Conservation (phyloP, 2,329 filamentous ascomycete species). For the Thielaviopsis punctulata region DNA sequence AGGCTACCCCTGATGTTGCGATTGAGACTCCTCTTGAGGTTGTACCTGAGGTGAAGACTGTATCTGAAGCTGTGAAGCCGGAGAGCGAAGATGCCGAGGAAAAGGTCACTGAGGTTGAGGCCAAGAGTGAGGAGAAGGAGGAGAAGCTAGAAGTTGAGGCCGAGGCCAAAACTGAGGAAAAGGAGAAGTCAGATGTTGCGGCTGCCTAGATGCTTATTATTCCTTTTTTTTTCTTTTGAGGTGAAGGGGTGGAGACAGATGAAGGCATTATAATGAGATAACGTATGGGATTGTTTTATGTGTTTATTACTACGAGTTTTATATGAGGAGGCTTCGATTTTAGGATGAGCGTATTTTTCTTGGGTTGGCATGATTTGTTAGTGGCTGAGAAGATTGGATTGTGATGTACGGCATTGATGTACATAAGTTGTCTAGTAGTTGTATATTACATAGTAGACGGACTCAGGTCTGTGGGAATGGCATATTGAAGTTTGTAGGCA, state of each 20-base stretch:
- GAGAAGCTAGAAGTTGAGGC: background rate
- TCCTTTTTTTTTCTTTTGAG: background rate
- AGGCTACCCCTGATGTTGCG: background rate
- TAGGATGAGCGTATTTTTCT: background rate
- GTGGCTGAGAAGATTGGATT: background rate
- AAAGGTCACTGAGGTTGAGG: background rate
- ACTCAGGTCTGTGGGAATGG: too few relatives aligned
- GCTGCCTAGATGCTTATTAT: too few relatives aligned
- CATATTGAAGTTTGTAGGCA: too few relatives aligned
- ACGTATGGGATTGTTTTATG: background rate
- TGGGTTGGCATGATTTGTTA: background rate
- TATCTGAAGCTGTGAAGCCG: background rate
- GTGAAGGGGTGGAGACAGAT: background rate
- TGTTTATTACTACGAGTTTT: background rate
- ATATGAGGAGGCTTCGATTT: background rate
- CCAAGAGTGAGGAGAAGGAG: background rate
- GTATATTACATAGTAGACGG: background rate
- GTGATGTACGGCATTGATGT: too few relatives aligned
- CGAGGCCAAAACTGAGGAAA: background rate
- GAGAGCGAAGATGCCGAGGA: background rate
- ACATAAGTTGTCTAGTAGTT: too few relatives aligned
- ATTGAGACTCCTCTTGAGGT: background rate
- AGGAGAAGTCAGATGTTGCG: too few relatives aligned
- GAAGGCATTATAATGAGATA: background rate
- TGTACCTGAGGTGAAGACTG: background rate